A percentile compares a stretch with the other conserved stretches of the same genome.
phyloP scores from a whole-genome alignment of 495 filamentous ascomycete species.

The Margaritispora aquatica region DNA sequence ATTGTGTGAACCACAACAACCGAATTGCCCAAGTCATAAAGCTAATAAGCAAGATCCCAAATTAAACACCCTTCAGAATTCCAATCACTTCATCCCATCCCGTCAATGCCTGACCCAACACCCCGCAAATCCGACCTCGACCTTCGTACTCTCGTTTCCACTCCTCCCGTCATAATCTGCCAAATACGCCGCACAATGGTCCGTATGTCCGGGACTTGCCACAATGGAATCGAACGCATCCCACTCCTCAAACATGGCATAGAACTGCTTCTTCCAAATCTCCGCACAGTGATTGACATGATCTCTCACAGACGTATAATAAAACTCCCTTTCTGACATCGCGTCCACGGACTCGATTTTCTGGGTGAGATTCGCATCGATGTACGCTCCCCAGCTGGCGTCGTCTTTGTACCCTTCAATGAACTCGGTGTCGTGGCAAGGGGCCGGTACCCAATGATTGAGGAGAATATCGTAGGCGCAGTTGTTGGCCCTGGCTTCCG shows the following conservation, averaged over 20 bases:
- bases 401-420: slow-evolving; percentile 13
- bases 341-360: background rate
- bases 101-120: slow-evolving; percentile 1
- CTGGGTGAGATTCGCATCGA: background rate
- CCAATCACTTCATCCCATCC: no score
- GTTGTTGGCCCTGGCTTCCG: slow-evolving; percentile 4
- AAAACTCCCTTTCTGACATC: slow-evolving; percentile 3
- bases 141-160: background rate
- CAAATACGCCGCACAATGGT: slow-evolving; percentile 18
- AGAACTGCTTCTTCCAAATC: slow-evolving; percentile 19
- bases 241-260: slow-evolving; percentile 9
- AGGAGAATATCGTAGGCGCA: slow-evolving; percentile 18
- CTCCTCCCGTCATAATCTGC: background rate
- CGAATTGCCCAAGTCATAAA: no score
- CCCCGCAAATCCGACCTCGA: slow-evolving; percentile 8
- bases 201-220: slow-evolving; percentile 12
- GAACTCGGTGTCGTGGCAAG: slow-evolving; percentile 1
- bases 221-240: slow-evolving; percentile 5
- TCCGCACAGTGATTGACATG: slow-evolving; percentile 19
- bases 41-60: no score
- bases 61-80: no score
- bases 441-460: slow-evolving; percentile 12
- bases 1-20: no score
- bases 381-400: background rate
- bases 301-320: slow-evolving; percentile 17